Conservation (phyloP, 148 eudicot species). For the Euryodendron excelsum region DNA sequence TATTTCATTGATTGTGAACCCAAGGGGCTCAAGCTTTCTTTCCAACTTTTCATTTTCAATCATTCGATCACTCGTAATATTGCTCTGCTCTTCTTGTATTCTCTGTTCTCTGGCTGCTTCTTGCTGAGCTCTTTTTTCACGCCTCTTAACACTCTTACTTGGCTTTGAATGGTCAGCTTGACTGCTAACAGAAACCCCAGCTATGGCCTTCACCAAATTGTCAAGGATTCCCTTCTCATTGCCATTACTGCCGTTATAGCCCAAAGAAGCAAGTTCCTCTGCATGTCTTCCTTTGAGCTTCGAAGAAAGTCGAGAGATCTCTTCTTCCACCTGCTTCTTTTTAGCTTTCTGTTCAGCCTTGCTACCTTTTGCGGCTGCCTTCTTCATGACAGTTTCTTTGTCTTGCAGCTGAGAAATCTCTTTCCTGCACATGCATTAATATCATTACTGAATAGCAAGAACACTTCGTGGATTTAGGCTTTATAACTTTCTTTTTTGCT, state of each 20-base stretch:
- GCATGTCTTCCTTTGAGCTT: slow-evolving; percentile 54
- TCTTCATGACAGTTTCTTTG: slow-evolving; percentile 57
- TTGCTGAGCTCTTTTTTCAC: slow-evolving; percentile 64
- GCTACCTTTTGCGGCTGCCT: slow-evolving; percentile 53
- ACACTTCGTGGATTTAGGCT: too few relatives aligned
- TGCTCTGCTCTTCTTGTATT: slow-evolving; percentile 57
- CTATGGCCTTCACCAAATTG: slow-evolving; percentile 39
- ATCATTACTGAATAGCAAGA: too few relatives aligned
- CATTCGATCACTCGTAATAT: slow-evolving; percentile 35
- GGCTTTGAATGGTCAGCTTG: slow-evolving; percentile 36
- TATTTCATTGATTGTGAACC: slow-evolving; percentile 41
- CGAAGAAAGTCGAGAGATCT: slow-evolving; percentile 43
- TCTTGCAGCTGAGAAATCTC: slow-evolving; percentile 50
- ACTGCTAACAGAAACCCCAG: slow-evolving; percentile 23
- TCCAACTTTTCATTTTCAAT: slow-evolving; percentile 45
- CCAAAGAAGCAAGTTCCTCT: slow-evolving; percentile 51
- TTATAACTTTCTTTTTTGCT: too few relatives aligned
- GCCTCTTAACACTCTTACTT: slow-evolving; percentile 57
- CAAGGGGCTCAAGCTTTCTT: slow-evolving; percentile 55
- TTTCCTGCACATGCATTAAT: too few relatives aligned
- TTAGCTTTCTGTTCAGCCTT: slow-evolving; percentile 67
- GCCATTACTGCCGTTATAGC: slow-evolving; percentile 29
- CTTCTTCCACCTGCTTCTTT: slow-evolving; percentile 66
- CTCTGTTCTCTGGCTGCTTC: slow-evolving; percentile 64
- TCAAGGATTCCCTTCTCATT: slow-evolving; percentile 39